Base-by-base conservation (phyloP, 805 yeast species). In the Wickerhamiella nectarea region DNA sequence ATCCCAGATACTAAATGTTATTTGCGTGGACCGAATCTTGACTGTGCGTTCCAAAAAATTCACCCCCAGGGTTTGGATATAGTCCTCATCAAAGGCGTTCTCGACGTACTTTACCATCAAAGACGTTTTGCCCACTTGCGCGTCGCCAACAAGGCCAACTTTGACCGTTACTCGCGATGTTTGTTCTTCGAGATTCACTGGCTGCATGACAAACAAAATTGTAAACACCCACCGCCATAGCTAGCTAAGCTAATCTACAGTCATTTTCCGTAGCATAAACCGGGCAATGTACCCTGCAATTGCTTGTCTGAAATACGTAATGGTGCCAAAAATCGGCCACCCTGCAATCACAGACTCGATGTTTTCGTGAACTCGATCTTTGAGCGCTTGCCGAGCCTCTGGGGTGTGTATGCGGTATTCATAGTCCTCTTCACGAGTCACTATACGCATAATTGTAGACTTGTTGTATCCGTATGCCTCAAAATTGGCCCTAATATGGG, bases 51-150 rank as follows among this genome's bases (percentile, higher is more conserved):
- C 95, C 83, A 91, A 79, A 61, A 84, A 87, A 58, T 89, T 89
- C 44, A 91, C 96, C 5, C 98, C 98, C 42, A 85, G 66, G 0
- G 98, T 89, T 61, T 86, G 95, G 40, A 87, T 84, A 58, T 89
- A 89, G 48, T 80, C 85, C 56, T 84, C 91, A 57, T 86, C 94
- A 59, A 82, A 89, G 26, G 82, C 75, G 44, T 93, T 93, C 57
- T 89, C 95, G n/a, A 89, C 95, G 58, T 87, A 89, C 58, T 89
- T 86, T 19, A 87, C 95, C 97, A 89, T 87, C 46, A 89, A 64
- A 5, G 96, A 84, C 0, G 98, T 89, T 57, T 89, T 89, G 4
- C 98, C 98, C 5, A 87, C 86, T 56, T 85, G 93, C 2, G 95
- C 93, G 61, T 89, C 97, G 5, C 98, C 98, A 40, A 89, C 75